Base-by-base conservation (phyloP, 139 green algal species). In the Chlorokybus atmophyticus region DNA sequence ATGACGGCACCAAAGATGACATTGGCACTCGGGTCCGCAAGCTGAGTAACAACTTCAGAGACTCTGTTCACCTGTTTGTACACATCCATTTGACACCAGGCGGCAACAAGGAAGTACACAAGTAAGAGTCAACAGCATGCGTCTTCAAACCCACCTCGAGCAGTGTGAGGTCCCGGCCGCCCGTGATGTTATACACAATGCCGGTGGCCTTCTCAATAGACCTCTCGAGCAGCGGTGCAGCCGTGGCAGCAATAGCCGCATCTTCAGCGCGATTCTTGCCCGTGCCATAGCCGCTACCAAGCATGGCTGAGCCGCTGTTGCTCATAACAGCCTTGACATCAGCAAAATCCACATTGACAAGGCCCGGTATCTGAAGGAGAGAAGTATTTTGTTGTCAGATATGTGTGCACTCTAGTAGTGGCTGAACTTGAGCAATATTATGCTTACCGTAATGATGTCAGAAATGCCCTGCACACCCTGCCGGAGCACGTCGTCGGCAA, bases 281-380 rank as follows among this genome's bases (percentile, higher is more conserved):
- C 10, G 60, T 67, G 1, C 73, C 67, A 21, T 64, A 44, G 32
- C 80, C 80, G 17, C 79, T 59, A 21, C 86, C 87, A 40, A 98
- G 70, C 86, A 96, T 94, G 41, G 90, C 86, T 1, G 84, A 94
- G 49, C 90, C 90, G 14, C 75, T 77, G 77, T 94, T 94, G 52
- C 50, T 74, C 87, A 98, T 98, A 67, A 98, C 86, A 40, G 90
- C 74, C 69, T 82, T 83, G 7, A 98, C 87, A 62, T 98, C 90
- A 1, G 90, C 90, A 81, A 98, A 97, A 74, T 98, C 90, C 7
- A 98, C 90, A 59, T 98, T 98, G 57, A 97, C 88, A 32, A 97
- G 83, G 40, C 90, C 90, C 3, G 90, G 83, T 19, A 71, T 32
- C 63, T 71, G 63, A 93, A 84, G 7, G 17, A 23, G 50, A 48